These are phyloP conservation scores for Lasiodiplodia citricola DNA, from an alignment of 2,329 filamentous ascomycete species.

Conservation along the genomic window DNA sequence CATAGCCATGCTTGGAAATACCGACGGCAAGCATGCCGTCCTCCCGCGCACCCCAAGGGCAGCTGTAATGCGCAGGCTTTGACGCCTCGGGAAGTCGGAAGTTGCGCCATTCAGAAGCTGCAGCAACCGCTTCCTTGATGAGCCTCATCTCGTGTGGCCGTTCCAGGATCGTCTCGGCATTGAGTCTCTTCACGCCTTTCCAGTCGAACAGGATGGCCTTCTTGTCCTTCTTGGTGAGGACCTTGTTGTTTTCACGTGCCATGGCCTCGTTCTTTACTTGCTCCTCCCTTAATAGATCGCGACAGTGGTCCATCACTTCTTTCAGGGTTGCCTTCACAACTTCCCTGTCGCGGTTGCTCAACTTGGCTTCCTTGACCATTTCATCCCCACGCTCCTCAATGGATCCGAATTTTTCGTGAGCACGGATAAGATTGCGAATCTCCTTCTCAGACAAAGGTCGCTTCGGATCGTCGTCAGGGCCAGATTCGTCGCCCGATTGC, in stretches of 20 bases:
- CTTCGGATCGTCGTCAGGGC: conserved; percentile 73
- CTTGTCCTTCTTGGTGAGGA: conserved; percentile 92
- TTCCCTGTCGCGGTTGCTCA: conserved; percentile 81
- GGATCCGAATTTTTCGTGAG: conserved; percentile 88
- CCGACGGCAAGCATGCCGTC: conserved; percentile 97
- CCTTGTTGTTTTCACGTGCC: conserved; percentile 76
- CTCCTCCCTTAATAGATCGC: conserved; percentile 75
- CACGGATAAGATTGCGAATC: conserved; percentile 86
- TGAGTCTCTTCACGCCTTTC: conserved; percentile 89
- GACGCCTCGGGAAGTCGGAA: conserved; percentile 92
- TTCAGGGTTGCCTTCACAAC: conserved; percentile 77
- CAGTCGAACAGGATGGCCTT: conserved; percentile 97
- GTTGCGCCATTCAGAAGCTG: conserved; percentile 69
- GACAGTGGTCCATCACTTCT: conserved; percentile 77
- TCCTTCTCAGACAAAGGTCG: conserved; percentile 93
- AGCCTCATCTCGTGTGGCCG: conserved; percentile 88
- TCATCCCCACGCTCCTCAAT: conserved; percentile 88
- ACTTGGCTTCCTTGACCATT: conserved; percentile 82
- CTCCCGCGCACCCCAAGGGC: conserved; percentile 88
- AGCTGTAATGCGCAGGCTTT: conserved; percentile 89
- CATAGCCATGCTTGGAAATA: conserved; percentile 91
- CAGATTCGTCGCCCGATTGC: conserved; percentile 50
- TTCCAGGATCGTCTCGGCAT: conserved; percentile 93
- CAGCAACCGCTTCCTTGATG: conserved; percentile 73
- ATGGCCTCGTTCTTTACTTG: conserved; percentile 64